These are phyloP conservation scores for Schizothecium vesticola DNA, from an alignment of 495 filamentous ascomycete genomes.

Conservation along the genomic window DNA sequence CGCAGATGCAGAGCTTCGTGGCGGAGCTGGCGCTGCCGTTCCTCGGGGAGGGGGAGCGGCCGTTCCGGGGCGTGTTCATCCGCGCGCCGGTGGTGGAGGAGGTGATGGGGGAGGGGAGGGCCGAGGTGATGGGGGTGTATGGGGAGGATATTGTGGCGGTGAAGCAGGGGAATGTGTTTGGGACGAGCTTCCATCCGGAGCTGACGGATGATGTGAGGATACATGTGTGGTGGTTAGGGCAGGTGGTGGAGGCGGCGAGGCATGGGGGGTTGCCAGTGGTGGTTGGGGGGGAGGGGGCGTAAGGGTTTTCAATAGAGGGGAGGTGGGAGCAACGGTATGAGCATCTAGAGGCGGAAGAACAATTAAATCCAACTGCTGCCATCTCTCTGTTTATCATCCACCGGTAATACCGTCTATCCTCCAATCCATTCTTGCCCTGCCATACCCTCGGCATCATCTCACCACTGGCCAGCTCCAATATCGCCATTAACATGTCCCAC, in stretches of 20 bases:
- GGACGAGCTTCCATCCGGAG: conserved; percentile 95
- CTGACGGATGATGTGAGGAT: conserved; percentile 84
- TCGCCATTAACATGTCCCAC: no score
- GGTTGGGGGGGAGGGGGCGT: not conserved
- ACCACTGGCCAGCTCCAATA: no score
- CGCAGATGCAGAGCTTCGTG: conserved; percentile 91
- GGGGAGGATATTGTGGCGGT: conserved; percentile 81
- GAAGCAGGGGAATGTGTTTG: conserved; percentile 88
- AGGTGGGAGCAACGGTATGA: not conserved
- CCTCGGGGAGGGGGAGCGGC: conserved; percentile 40
- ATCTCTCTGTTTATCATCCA: not conserved
- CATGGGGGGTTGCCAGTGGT: conserved; percentile 13
- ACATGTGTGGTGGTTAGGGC: conserved; percentile 86
- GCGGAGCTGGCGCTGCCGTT: conserved; percentile 71
- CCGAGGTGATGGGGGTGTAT: conserved; percentile 57
- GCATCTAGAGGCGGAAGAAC: not conserved
- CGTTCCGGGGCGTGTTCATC: conserved; percentile 87
- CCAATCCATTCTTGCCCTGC: not conserved
- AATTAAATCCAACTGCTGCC: not conserved
- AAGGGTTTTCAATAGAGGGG: not conserved
- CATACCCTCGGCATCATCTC: not conserved
- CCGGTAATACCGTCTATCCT: not conserved
- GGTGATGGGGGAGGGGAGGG: conserved; percentile 50
- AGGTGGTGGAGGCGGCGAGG: conserved; percentile 47
- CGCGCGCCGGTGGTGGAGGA: conserved; percentile 89